These are phyloP conservation scores for Iberis pinnata DNA, from an alignment of 345 rosid species.

Conservation along the genomic window DNA sequence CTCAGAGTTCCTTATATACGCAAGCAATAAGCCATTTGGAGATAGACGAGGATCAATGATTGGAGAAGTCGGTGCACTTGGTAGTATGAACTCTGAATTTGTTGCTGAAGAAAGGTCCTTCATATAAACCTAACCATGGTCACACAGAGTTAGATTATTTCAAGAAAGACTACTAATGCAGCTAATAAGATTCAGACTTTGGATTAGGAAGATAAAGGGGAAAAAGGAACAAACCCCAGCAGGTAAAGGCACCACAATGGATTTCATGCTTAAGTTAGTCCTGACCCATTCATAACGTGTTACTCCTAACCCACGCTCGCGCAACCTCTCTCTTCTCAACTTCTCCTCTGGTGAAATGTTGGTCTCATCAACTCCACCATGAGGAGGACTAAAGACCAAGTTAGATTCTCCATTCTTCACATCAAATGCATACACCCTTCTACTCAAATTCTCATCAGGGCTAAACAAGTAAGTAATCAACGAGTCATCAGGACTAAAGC, in stretches of 20 bases:
- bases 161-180: constrained; percentile 4
- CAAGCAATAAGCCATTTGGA: constrained; percentile 76
- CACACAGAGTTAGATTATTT: background rate
- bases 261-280: constrained; percentile 54
- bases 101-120: constrained; percentile 58
- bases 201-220: background rate
- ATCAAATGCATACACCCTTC: constrained; percentile 63
- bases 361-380: constrained; percentile 88
- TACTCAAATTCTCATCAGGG: constrained; percentile 62
- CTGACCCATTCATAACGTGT: constrained; percentile 92
- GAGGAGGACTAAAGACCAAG: constrained; percentile 66
- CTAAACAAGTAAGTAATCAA: constrained; percentile 62
- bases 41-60: constrained; percentile 85
- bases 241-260: constrained; percentile 85
- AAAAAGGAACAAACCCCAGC: constrained; percentile 64
- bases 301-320: constrained; percentile 94
- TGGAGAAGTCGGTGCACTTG: constrained; percentile 50
- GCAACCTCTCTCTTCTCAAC: constrained; percentile 78
- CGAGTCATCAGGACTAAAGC: constrained; percentile 85
- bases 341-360: constrained; percentile 85
- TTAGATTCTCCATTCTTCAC: constrained; percentile 51
- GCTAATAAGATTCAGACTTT: constrained; percentile 1
- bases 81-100: constrained; percentile 67
- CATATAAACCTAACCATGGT: constrained; percentile 56
- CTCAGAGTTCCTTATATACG: constrained; percentile 63